Conservation (phyloP, 2,329 filamentous ascomycete genomes). For the Dactylellina leptospora region DNA sequence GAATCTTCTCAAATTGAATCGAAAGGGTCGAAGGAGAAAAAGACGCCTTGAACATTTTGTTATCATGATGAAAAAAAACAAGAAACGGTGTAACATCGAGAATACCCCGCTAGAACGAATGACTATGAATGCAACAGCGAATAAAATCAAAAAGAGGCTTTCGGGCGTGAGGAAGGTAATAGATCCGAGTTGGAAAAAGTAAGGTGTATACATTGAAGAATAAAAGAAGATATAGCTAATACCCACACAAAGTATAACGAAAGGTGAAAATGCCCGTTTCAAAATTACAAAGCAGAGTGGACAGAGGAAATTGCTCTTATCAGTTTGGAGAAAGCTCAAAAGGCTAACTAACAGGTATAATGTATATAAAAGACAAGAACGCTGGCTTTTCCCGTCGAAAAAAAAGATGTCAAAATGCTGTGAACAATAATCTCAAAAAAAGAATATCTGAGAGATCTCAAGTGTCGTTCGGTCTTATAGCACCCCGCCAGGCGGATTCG, state of each 20-base stretch:
- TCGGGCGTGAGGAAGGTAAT: neutral
- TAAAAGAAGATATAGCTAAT: neutral
- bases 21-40: too few species aligned
- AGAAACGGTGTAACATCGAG: constrained; percentile 12
- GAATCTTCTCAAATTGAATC: too few species aligned
- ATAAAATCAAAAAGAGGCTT: neutral
- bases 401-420: constrained; percentile 37
- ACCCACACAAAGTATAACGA: neutral
- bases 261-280: constrained; percentile 1
- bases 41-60: too few species aligned
- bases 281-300: neutral
- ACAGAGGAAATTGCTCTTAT: constrained; percentile 5
- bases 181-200: neutral
- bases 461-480: constrained; percentile 30
- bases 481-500: constrained; percentile 47
- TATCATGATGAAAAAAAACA: too few species aligned
- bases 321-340: constrained; percentile 2
- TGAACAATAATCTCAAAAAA: neutral
- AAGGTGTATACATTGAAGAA: constrained; percentile 52
- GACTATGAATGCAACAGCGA: constrained; percentile 18
- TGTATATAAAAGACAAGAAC: constrained; percentile 37
- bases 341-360: too few species aligned
- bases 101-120: constrained; percentile 24
- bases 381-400: constrained; percentile 45
- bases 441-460: neutral